Base-by-base conservation (phyloP, 2,329 filamentous ascomycete species). In the Neofusicoccum parvum region DNA sequence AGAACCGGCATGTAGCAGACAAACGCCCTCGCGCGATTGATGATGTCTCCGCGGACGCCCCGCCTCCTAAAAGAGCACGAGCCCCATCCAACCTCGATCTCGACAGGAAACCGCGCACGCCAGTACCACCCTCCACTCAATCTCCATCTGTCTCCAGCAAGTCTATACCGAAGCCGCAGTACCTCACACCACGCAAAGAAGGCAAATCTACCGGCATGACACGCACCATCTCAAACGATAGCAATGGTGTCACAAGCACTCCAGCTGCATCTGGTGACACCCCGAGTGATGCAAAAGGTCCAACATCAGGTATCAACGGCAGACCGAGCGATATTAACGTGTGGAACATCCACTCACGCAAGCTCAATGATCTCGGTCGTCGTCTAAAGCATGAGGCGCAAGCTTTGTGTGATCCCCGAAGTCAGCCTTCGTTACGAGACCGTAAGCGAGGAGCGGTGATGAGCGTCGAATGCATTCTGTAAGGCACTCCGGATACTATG, bases 351-450 rank as follows among this genome's bases (percentile, higher is more conserved):
- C 74, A 77, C 20, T 80, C 79, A 14, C 73, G 73, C 58, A 79
- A 78, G 37, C 70, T 80, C 49, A 79, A 80, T 43, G 72, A 70
- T 3, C 74, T 80, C 62, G 81, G 81, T 10, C 77, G 79, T 7
- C 74, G 78, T 1, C 72, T 83, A n/a, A 83, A 83, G 71, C 80
- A 82, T 62, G 76, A 80, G 56, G 76, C 77, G 2, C 74, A 77
- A 46, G 53, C 41, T 34, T 60, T 50, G 37, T 66, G 56, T 14
- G 45, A 59, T 27, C 59, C 45, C 15, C 39, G 70, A 20, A 67
- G 69, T 53, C 70, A 68, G 59, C 41, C 71, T 37, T 73, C 64
- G 1, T 73, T 76, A 43, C 70, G 73, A 20, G 76, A 79, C 32
- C 70, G 73, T 49, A 77, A 78, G 68, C 73, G 72, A 7, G 75